Percentiles rank a stretch among this genome's conserved stretches.
These are phyloP conservation scores for Penicillium sp. DNA, from an alignment of 2,329 filamentous ascomycete species.

Conservation along the genomic window DNA sequence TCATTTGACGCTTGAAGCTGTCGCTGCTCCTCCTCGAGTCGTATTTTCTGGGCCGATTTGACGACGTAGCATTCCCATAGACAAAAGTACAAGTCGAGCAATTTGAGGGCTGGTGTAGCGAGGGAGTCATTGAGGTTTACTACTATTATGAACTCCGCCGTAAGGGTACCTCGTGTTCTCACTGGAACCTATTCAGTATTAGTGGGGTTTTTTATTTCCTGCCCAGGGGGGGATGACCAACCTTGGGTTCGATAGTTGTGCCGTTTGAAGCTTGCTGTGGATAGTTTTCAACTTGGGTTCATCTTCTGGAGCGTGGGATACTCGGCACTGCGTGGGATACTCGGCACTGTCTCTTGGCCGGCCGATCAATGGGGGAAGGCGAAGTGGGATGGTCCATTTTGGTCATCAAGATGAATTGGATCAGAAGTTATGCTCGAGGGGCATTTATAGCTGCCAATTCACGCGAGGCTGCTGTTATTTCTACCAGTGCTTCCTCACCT, in stretches of 20 bases:
- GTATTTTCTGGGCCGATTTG: neutral
- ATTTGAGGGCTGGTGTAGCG: neutral
- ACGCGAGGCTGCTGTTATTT: no score
- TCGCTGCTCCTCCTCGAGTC: neutral
- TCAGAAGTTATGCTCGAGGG: neutral
- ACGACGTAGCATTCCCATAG: no score
- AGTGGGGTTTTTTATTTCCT: neutral
- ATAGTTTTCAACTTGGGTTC: neutral
- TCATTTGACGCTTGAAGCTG: no score
- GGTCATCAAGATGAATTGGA: neutral
- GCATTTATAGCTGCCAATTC: neutral
- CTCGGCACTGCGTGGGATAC: neutral
- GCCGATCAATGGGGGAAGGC: neutral
- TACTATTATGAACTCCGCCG: neutral
- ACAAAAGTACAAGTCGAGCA: neutral
- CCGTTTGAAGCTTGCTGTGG: neutral
- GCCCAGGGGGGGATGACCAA: neutral
- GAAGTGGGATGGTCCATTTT: neutral
- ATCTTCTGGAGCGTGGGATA: neutral
- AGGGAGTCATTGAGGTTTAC: neutral
- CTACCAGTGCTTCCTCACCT: no score
- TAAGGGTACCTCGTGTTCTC: neutral
- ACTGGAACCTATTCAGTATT: neutral
- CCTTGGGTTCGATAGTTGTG: neutral
- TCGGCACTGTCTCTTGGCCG: conserved; percentile 1